These are phyloP conservation scores for Coriolopsis trogii DNA, from an alignment of 1,284 basidiomycete genomes.

Conservation along the genomic window DNA sequence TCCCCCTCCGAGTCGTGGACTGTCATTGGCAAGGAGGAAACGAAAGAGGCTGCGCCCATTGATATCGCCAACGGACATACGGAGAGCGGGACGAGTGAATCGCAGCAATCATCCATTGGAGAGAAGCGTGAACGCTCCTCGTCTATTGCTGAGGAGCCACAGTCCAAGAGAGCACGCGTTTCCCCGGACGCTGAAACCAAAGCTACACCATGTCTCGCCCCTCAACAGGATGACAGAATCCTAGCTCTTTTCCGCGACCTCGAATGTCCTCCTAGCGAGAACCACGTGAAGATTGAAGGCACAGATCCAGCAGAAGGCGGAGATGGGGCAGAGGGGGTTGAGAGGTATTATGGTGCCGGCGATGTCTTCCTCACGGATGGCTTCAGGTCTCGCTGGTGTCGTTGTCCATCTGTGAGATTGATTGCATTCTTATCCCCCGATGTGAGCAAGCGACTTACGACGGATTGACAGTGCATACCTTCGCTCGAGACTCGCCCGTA, in stretches of 20 bases:
- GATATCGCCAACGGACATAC: constrained; percentile 19
- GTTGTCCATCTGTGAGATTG: constrained; percentile 59
- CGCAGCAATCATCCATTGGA: constrained; percentile 27
- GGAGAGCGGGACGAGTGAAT: not conserved
- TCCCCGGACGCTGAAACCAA: constrained; percentile 25
- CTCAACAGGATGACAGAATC: constrained; percentile 38
- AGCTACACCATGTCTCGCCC: constrained; percentile 53
- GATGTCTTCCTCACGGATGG: constrained; percentile 75
- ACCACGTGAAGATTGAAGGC: no score
- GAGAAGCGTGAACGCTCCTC: constrained; percentile 54
- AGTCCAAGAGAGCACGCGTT: constrained; percentile 50
- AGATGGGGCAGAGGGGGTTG: not conserved
- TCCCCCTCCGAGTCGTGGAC: constrained; percentile 48
- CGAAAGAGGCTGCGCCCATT: constrained; percentile 23
- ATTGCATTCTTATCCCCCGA: no score
- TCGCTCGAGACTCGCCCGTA: constrained; percentile 54
- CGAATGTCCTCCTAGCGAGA: not conserved
- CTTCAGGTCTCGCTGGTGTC: constrained; percentile 76
- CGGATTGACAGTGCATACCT: constrained; percentile 52
- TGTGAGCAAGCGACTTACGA: no score
- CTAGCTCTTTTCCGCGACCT: constrained; percentile 33
- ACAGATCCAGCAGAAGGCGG: no score
- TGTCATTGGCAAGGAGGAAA: constrained; percentile 38
- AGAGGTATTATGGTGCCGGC: constrained; percentile 46
- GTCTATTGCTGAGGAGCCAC: constrained; percentile 39